Evolutionary conservation across 1,284 basidiomycete genomes (phyloP).

Genomic region (Ustilago trichophora): DNA sequence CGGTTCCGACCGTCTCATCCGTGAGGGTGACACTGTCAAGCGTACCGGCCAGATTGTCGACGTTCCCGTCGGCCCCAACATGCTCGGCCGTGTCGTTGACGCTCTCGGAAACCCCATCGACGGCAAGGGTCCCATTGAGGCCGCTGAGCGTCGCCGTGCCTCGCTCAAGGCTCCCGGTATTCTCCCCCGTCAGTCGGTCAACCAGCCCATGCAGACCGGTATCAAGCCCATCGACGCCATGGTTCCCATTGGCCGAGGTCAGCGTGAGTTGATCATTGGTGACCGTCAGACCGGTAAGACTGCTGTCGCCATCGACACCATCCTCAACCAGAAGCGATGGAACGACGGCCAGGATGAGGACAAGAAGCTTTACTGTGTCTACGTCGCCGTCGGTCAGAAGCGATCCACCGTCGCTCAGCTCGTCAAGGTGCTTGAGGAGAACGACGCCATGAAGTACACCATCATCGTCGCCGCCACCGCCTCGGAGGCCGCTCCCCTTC

Average conservation of each 20-base stretch:
- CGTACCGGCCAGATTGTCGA: constrained; percentile 99
- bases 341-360: constrained; percentile 94
- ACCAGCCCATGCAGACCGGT: constrained; percentile 99
- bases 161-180: constrained; percentile 99
- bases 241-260: constrained; percentile 99
- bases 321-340: constrained; percentile 99
- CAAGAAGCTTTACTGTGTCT: constrained; percentile 99
- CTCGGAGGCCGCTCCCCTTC: constrained; percentile 96
- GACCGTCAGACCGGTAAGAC: constrained; percentile 99
- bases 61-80: constrained; percentile 93
- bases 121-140: constrained; percentile 96
- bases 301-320: constrained; percentile 98
- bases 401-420: constrained; percentile 99
- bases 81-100: constrained; percentile 98
- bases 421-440: constrained; percentile 98
- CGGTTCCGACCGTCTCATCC: constrained; percentile 99
- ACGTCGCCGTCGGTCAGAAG: constrained; percentile 99
- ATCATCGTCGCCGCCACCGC: constrained; percentile 99
- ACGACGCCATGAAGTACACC: constrained; percentile 99
- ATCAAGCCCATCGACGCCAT: constrained; percentile 99
- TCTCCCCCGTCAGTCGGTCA: constrained; percentile 97
- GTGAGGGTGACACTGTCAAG: constrained; percentile 99
- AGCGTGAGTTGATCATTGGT: constrained; percentile 99
- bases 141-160: constrained; percentile 91
- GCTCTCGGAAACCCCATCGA: constrained; percentile 99